Percentiles rank a stretch among this genome's conserved stretches.
Evolutionary conservation across 345 rosid genomes (phyloP).

Genomic region (Salix purpurea): DNA sequence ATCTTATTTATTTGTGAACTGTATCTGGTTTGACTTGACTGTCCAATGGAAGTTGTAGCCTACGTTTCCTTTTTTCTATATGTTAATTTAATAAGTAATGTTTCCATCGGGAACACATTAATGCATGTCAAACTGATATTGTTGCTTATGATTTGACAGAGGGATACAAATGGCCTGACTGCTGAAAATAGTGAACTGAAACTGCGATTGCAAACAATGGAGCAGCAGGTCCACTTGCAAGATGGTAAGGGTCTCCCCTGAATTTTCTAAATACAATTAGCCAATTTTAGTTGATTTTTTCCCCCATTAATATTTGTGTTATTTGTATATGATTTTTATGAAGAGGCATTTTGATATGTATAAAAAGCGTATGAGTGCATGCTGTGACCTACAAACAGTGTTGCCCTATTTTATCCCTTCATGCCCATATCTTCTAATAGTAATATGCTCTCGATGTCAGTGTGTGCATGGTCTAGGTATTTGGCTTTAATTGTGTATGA

Average conservation of each 20-base stretch:
- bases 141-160: slow-evolving; percentile 35
- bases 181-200: slow-evolving; percentile 83
- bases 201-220: slow-evolving; percentile 84
- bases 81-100: neutral
- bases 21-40: neutral
- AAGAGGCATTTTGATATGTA: neutral
- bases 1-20: neutral
- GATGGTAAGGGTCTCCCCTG: slow-evolving; percentile 52
- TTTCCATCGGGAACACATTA: neutral
- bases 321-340: neutral
- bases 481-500: neutral
- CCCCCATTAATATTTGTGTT: neutral
- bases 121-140: neutral
- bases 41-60: neutral
- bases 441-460: neutral
- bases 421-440: neutral
- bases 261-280: neutral
- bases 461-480: neutral
- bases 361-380: neutral
- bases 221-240: slow-evolving; percentile 82
- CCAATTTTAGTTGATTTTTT: neutral
- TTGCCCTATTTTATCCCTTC: neutral
- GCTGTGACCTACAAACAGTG: neutral
- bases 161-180: slow-evolving; percentile 76
- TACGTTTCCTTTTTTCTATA: neutral